Conservation (phyloP, 495 filamentous ascomycete genomes). For the Penicillium malachiteum region DNA sequence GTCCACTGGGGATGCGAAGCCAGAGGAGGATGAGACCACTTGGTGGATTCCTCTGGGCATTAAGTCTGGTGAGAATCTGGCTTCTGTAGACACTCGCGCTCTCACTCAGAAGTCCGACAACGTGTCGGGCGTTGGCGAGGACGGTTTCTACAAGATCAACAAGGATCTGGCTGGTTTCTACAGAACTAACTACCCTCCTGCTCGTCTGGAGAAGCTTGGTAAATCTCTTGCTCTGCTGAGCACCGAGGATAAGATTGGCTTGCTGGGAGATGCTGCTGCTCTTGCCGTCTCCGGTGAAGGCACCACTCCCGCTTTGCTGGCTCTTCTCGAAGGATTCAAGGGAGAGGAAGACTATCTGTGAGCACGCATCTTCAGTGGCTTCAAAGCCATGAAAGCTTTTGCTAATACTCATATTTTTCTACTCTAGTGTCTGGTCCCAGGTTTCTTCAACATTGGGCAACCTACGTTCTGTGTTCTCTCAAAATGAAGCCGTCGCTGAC, state of each 20-base stretch:
- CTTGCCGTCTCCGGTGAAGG: constrained; percentile 84
- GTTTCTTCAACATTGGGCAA: constrained; percentile 68
- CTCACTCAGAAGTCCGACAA: constrained; percentile 75
- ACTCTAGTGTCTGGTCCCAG: constrained; percentile 75
- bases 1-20: constrained; percentile 84
- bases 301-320: constrained; percentile 73
- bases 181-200: constrained; percentile 83
- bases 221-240: constrained; percentile 68
- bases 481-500: constrained; percentile 53
- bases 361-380: constrained; percentile 17
- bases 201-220: constrained; percentile 75
- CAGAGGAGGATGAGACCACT: constrained; percentile 84
- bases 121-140: constrained; percentile 68
- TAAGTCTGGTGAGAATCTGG: constrained; percentile 49
- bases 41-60: constrained; percentile 95
- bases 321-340: constrained; percentile 76
- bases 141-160: constrained; percentile 87
- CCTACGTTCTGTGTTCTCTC: constrained; percentile 63
- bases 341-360: constrained; percentile 78
- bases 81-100: constrained; percentile 44
- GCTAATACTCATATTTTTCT: constrained; percentile 20
- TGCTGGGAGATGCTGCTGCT: constrained; percentile 88
- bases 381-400: constrained; percentile 7
- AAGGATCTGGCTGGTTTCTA: constrained; percentile 87
- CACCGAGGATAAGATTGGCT: constrained; percentile 84